Conservation (phyloP, 1,284 basidiomycete species). For the Irpex lacteus region DNA sequence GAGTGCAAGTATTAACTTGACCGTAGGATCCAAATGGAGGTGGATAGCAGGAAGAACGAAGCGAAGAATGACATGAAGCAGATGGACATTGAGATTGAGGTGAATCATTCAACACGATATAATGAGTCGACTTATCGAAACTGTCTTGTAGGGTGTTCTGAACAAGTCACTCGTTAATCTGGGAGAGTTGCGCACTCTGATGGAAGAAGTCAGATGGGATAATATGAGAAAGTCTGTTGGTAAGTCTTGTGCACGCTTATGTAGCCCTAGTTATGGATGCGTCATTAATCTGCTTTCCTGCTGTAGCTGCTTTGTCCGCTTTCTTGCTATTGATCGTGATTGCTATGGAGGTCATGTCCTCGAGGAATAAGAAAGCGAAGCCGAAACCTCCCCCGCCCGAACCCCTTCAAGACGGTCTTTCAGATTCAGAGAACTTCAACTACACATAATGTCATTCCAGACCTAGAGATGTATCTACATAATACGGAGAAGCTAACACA, state of each 20-base stretch:
- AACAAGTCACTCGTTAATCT: constrained; percentile 84
- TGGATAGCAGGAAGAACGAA: constrained; percentile 93
- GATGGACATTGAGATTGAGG: constrained; percentile 89
- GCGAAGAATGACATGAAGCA: constrained; percentile 85
- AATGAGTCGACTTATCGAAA: background rate
- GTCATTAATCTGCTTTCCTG: background rate
- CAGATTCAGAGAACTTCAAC: constrained; percentile 26
- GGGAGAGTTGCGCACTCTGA: constrained; percentile 83
- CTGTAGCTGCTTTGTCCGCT: constrained; percentile 55
- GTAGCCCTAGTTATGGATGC: background rate
- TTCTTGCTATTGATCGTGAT: constrained; percentile 68
- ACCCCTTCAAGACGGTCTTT: constrained; percentile 14
- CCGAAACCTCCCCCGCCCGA: constrained; percentile 32
- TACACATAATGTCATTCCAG: constrained; percentile 15
- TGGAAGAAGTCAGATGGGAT: constrained; percentile 91
- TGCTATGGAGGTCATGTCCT: constrained; percentile 58
- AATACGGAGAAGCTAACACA: too few species aligned
- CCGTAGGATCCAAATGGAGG: constrained; percentile 87
- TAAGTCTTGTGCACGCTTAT: constrained; percentile 37
- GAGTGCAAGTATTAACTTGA: background rate
- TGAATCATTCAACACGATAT: constrained; percentile 26
- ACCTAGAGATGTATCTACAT: background rate
- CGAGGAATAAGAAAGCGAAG: constrained; percentile 31
- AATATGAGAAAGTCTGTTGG: constrained; percentile 85
- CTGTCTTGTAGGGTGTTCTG: constrained; percentile 64